Evolutionary conservation across 108 stramenopile species (phyloP).

Genomic region (Aurantiochytrium sp.): DNA sequence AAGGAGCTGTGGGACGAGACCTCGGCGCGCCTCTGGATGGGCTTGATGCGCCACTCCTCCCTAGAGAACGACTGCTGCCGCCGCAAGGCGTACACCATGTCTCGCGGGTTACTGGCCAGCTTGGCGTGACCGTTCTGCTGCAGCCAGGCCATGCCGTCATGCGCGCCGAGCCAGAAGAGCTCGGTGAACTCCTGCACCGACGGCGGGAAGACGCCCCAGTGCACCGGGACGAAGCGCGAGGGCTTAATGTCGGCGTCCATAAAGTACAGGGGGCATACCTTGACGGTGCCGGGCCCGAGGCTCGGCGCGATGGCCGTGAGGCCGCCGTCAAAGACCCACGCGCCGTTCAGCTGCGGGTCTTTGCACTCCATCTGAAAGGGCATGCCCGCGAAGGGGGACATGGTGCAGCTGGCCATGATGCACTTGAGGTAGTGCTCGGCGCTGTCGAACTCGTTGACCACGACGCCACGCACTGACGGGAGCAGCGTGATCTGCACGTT

Average conservation of each 20-base stretch:
- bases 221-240: not conserved
- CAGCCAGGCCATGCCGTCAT: not conserved
- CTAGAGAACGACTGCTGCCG: not conserved
- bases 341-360: not conserved
- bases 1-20: not conserved
- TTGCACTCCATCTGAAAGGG: not conserved
- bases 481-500: constrained; percentile 10
- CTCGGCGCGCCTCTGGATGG: not conserved
- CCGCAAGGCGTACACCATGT: not conserved
- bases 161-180: constrained; percentile 1
- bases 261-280: not conserved
- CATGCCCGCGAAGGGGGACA: not conserved
- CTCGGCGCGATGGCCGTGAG: not conserved
- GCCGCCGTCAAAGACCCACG: constrained; percentile 30
- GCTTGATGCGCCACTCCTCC: not conserved
- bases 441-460: not conserved
- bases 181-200: not conserved
- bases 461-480: not conserved
- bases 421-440: not conserved
- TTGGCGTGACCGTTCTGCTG: not conserved
- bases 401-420: not conserved
- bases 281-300: not conserved
- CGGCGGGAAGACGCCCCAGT: constrained; percentile 27
- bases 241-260: constrained; percentile 24
- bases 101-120: not conserved